Conservation (phyloP, 345 rosid genomes). For the Ceriops zippeliana region DNA sequence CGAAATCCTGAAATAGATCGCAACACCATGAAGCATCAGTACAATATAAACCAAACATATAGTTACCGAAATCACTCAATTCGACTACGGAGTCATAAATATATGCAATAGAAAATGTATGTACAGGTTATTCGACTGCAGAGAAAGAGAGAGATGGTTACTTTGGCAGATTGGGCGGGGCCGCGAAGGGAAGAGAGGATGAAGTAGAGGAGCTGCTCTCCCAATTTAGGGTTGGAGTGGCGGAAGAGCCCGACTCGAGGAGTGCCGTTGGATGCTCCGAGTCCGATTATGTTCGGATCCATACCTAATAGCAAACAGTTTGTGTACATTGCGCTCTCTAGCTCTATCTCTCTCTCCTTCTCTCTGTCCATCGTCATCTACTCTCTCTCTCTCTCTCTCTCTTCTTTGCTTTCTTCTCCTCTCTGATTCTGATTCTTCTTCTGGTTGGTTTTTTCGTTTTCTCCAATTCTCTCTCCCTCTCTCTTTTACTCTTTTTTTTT, state of each 20-base stretch:
- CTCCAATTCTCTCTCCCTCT: background rate
- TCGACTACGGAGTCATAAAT: background rate
- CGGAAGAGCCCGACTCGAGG: constrained; percentile 95
- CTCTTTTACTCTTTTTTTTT: too few species aligned
- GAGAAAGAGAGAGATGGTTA: constrained; percentile 14
- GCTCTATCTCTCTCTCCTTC: constrained; percentile 98
- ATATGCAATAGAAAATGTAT: background rate
- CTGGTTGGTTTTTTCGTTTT: constrained; percentile 24
- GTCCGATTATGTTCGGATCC: constrained; percentile 90
- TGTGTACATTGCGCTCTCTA: constrained; percentile 99
- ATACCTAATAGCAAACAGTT: constrained; percentile 89
- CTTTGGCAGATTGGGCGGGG: constrained; percentile 91
- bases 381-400: constrained; percentile 76
- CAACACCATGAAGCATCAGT: constrained; percentile 6
- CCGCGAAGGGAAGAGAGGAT: constrained; percentile 98
- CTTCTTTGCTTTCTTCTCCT: constrained; percentile 19
- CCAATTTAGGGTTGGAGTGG: constrained; percentile 98
- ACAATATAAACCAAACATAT: constrained; percentile 14
- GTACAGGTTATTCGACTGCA: too few species aligned
- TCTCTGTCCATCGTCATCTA: constrained; percentile 98
- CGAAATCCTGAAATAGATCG: constrained; percentile 85
- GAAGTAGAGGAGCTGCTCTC: constrained; percentile 99
- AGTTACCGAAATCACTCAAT: constrained; percentile 3
- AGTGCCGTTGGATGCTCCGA: constrained; percentile 70
- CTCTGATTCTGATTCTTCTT: constrained; percentile 9